Evolutionary conservation across 805 yeast genomes (phyloP).

Genomic region (Kodamaea hsintzibuensis): DNA sequence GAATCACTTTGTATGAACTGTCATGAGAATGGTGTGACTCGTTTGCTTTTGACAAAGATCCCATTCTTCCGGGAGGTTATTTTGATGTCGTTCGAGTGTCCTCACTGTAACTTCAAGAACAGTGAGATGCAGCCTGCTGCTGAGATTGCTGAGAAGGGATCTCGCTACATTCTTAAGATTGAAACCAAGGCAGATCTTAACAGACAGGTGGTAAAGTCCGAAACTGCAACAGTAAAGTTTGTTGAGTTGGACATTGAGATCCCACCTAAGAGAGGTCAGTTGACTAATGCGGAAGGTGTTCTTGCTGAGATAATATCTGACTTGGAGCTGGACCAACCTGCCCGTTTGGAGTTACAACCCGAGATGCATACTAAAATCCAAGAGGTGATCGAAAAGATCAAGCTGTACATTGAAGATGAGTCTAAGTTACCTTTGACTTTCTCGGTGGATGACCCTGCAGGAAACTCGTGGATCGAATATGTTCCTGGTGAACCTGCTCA

Average conservation of each 20-base stretch:
- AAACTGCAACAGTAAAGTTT: slow-evolving; percentile 77
- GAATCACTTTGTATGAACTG: slow-evolving; percentile 97
- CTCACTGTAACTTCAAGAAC: slow-evolving; percentile 90
- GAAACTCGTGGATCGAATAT: slow-evolving; percentile 95
- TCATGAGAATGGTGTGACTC: slow-evolving; percentile 78
- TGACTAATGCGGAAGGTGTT: slow-evolving; percentile 90
- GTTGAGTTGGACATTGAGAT: slow-evolving; percentile 87
- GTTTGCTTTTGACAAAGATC: slow-evolving; percentile 80
- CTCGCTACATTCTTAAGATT: slow-evolving; percentile 66
- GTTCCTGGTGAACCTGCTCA: slow-evolving; percentile 84
- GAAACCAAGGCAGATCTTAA: slow-evolving; percentile 73
- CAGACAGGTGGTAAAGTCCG: slow-evolving; percentile 91
- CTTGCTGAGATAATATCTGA: slow-evolving; percentile 82
- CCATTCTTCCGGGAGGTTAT: slow-evolving; percentile 92
- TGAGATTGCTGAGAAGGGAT: slow-evolving; percentile 85
- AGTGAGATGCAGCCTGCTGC: slow-evolving; percentile 97
- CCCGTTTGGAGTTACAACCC: slow-evolving; percentile 73
- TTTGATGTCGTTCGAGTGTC: slow-evolving; percentile 92
- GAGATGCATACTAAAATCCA: slow-evolving; percentile 75
- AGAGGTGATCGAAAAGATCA: slow-evolving; percentile 62
- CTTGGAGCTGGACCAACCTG: slow-evolving; percentile 76
- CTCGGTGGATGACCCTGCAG: slow-evolving; percentile 88
- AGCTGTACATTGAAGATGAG: slow-evolving; percentile 55
- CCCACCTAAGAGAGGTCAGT: slow-evolving; percentile 92
- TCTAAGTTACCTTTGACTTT: slow-evolving; percentile 71